Conservation (phyloP, 345 rosid genomes). For the Gossypium stocksii region DNA sequence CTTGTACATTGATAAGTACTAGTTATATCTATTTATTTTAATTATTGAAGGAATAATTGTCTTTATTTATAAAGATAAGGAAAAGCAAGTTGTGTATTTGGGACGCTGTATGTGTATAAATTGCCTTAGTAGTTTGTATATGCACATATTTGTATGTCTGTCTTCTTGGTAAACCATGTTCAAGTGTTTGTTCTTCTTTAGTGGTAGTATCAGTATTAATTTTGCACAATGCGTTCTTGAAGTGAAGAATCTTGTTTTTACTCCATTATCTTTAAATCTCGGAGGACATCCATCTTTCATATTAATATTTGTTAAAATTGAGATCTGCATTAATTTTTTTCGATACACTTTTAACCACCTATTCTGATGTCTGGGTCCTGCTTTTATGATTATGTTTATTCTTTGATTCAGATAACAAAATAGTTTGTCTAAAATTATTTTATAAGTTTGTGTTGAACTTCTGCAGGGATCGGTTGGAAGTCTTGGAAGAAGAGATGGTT, state of each 20-base stretch:
- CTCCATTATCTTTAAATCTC: not conserved
- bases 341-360: not conserved
- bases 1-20: not conserved
- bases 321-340: not conserved
- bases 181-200: not conserved
- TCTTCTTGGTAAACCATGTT: constrained; percentile 6
- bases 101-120: not conserved
- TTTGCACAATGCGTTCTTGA: not conserved
- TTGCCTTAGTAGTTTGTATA: not conserved
- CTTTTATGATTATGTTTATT: not conserved
- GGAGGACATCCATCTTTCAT: not conserved
- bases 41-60: not conserved
- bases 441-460: constrained; percentile 12
- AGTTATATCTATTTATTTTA: not conserved
- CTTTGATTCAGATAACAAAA: not conserved
- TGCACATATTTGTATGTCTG: not conserved
- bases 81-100: constrained; percentile 3
- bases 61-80: not conserved
- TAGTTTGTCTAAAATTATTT: constrained; percentile 4
- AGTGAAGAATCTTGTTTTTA: constrained; percentile 6
- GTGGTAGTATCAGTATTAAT: not conserved
- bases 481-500: constrained; percentile 99
- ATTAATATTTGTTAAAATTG: not conserved
- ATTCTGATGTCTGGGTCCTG: not conserved
- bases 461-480: constrained; percentile 96